These are phyloP conservation scores for Stenogyne calaminthoides DNA, from an alignment of 305 asterid species.

Conservation along the genomic window DNA sequence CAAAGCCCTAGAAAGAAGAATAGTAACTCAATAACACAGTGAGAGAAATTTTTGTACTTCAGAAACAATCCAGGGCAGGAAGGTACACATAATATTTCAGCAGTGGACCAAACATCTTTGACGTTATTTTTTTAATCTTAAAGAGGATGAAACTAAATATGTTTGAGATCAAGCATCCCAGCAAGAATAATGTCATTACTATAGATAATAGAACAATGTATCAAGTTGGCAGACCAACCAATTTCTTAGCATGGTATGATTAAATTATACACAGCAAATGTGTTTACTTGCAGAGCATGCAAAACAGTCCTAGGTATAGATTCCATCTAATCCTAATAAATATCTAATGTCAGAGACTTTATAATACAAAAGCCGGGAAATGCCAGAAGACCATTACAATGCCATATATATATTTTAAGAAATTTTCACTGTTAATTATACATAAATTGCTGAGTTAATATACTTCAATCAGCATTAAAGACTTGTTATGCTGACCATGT, in stretches of 20 bases:
- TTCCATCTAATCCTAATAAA: neutral
- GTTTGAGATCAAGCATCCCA: slow-evolving; percentile 18
- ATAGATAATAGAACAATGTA: too few species aligned
- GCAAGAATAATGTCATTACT: slow-evolving; percentile 17
- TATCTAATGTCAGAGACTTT: neutral
- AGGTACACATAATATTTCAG: slow-evolving; percentile 14
- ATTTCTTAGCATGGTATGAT: neutral
- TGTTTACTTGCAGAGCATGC: slow-evolving; percentile 6
- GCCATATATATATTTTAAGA: neutral
- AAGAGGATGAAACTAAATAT: slow-evolving; percentile 17
- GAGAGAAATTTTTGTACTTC: slow-evolving; percentile 17
- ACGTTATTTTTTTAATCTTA: slow-evolving; percentile 19
- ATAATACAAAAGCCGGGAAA: neutral
- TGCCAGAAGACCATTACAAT: neutral
- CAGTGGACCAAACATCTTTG: slow-evolving; percentile 23
- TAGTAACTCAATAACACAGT: neutral
- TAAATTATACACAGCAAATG: slow-evolving; percentile 3
- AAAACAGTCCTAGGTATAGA: slow-evolving; percentile 8
- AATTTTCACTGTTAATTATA: neutral
- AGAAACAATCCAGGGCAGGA: slow-evolving; percentile 20
- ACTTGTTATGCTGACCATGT: slow-evolving; percentile 13
- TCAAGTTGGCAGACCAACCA: slow-evolving; percentile 16
- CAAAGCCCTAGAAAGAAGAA: slow-evolving; percentile 72
- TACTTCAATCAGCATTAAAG: slow-evolving; percentile 23
- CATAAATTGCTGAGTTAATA: slow-evolving; percentile 10